These are phyloP conservation scores for Purpureocillium lavendulum DNA, from an alignment of 2,329 filamentous ascomycete genomes.

Conservation along the genomic window DNA sequence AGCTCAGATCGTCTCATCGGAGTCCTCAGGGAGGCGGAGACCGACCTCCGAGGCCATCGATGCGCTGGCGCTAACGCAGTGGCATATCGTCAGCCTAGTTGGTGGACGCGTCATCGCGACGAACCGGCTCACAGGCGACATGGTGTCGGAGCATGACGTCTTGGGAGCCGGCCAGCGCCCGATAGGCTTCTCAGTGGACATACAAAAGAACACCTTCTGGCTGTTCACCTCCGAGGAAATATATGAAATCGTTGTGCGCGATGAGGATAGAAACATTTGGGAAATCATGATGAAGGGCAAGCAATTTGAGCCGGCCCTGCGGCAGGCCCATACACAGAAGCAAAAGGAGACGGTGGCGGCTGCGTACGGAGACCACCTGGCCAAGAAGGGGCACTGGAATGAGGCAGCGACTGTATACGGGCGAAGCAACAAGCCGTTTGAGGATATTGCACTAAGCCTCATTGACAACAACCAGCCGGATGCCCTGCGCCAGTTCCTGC, in stretches of 20 bases:
- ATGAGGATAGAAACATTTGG: constrained; percentile 92
- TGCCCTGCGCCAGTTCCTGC: constrained; percentile 79
- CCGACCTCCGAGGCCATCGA: constrained; percentile 64
- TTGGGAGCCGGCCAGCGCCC: constrained; percentile 70
- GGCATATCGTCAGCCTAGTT: constrained; percentile 80
- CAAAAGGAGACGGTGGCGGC: constrained; percentile 90
- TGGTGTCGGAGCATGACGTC: constrained; percentile 83
- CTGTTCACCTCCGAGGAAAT: constrained; percentile 87
- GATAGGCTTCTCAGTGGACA: constrained; percentile 79
- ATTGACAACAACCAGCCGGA: constrained; percentile 88
- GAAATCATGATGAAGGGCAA: constrained; percentile 82
- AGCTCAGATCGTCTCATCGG: constrained; percentile 62
- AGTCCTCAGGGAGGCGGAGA: constrained; percentile 56
- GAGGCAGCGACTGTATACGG: constrained; percentile 90
- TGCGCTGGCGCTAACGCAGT: constrained; percentile 81
- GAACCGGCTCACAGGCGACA: constrained; percentile 76
- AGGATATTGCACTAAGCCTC: constrained; percentile 85
- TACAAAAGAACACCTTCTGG: constrained; percentile 96
- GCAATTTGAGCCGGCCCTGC: constrained; percentile 80
- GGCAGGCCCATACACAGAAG: constrained; percentile 68
- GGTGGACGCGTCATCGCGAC: constrained; percentile 76
- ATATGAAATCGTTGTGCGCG: constrained; percentile 82
- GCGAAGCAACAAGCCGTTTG: constrained; percentile 92
- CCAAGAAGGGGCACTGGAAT: constrained; percentile 69
- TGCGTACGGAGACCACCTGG: constrained; percentile 82